These are phyloP conservation scores for Huntiella decipiens DNA, from an alignment of 2,329 filamentous ascomycete species.

Conservation along the genomic window DNA sequence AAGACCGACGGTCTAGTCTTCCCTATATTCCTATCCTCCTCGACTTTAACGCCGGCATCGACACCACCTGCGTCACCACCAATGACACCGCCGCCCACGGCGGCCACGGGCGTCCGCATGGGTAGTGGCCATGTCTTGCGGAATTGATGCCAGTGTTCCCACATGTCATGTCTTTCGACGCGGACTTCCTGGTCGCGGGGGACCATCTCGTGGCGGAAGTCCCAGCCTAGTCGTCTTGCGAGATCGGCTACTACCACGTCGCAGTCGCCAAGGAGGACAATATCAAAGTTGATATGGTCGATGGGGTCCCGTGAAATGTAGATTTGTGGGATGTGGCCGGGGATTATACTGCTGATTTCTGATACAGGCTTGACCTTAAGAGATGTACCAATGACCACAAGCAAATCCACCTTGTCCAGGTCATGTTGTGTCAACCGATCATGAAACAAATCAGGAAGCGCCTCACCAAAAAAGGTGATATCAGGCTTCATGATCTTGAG, in stretches of 20 bases:
- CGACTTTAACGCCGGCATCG: not conserved
- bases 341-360: conserved; percentile 68
- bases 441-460: conserved; percentile 68
- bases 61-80: not conserved
- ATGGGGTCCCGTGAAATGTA: conserved; percentile 78
- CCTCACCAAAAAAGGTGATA: conserved; percentile 94
- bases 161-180: conserved; percentile 24
- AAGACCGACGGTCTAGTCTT: not conserved
- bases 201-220: conserved; percentile 65
- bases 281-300: conserved; percentile 82
- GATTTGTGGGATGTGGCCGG: conserved; percentile 66
- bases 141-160: not conserved
- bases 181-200: conserved; percentile 43
- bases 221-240: conserved; percentile 64
- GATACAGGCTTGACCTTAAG: conserved; percentile 91
- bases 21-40: not conserved
- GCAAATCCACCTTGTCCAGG: conserved; percentile 61
- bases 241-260: conserved; percentile 80
- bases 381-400: conserved; percentile 89
- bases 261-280: conserved; percentile 89
- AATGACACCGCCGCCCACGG: not conserved
- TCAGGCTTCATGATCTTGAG: conserved; percentile 87
- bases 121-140: not conserved
- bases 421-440: conserved; percentile 66
- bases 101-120: not conserved